Percentiles rank a stretch among this genome's conserved stretches.
These are phyloP conservation scores for Sphagnum fallax DNA, from an alignment of 228 moss, liverwort and hornwort genomes.

Conservation along the genomic window DNA sequence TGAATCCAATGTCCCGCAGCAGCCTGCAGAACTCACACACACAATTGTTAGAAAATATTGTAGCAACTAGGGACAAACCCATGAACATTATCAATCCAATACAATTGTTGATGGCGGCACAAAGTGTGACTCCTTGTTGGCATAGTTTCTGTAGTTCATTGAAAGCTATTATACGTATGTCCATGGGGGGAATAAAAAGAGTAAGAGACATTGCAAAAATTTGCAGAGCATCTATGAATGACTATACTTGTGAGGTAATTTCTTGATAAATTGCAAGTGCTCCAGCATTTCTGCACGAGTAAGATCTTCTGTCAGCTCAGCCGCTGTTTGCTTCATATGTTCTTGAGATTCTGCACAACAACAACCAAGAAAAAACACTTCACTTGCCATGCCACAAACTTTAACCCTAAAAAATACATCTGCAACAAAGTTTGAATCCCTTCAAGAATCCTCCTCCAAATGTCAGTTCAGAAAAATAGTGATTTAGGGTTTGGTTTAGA, in stretches of 20 bases:
- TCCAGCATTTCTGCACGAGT: slow-evolving; percentile 20
- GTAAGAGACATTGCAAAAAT: neutral
- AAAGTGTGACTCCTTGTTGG: neutral
- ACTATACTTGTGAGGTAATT: slow-evolving; percentile 26
- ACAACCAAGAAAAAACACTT: neutral
- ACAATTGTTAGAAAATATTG: neutral
- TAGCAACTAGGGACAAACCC: neutral
- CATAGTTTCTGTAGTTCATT: too few relatives aligned
- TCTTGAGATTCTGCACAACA: neutral
- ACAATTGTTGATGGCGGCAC: neutral
- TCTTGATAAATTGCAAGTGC: slow-evolving; percentile 27
- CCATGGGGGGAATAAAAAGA: neutral
- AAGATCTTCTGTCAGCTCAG: slow-evolving; percentile 3
- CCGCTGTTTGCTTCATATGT: neutral
- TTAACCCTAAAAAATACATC: neutral
- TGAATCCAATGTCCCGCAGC: slow-evolving; percentile 29
- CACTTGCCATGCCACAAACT: neutral
- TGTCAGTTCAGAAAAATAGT: too few relatives aligned
- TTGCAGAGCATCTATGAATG: neutral
- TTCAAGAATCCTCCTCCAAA: too few relatives aligned
- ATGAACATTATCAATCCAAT: neutral
- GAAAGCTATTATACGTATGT: too few relatives aligned
- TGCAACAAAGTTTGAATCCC: neutral
- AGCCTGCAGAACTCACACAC: slow-evolving; percentile 15
- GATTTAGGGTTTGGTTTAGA: too few relatives aligned